These are phyloP conservation scores for Ascosphaera aggregata DNA, from an alignment of 2,329 filamentous ascomycete species.

Conservation along the genomic window DNA sequence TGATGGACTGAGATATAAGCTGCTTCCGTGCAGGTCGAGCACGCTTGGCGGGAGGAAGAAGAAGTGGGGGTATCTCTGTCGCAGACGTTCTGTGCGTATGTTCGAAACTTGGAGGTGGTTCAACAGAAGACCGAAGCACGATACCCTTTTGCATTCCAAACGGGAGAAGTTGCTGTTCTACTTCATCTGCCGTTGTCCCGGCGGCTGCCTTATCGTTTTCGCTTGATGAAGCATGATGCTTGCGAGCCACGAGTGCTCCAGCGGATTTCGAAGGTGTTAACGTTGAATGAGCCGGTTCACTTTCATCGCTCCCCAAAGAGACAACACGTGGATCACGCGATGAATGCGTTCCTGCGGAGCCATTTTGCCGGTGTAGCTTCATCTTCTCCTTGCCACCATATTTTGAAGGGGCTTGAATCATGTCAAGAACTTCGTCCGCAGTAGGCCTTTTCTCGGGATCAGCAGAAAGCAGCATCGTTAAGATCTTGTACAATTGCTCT, in stretches of 20 bases:
- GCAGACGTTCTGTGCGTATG: background rate
- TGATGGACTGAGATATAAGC: conserved; percentile 5
- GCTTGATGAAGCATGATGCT: too few relatives aligned
- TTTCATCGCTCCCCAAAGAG: background rate
- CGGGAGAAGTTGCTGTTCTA: background rate
- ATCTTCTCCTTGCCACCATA: conserved; percentile 22
- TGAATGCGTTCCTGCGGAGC: background rate
- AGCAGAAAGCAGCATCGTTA: conserved; percentile 59
- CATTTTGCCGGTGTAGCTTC: background rate
- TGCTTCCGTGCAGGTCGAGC: conserved; percentile 10
- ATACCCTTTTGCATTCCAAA: background rate
- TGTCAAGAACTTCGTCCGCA: conserved; percentile 62
- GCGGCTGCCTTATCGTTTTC: too few relatives aligned
- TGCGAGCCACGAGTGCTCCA: background rate
- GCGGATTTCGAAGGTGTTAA: background rate
- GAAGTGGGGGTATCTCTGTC: background rate
- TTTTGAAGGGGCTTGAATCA: conserved; percentile 35
- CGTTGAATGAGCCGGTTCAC: background rate
- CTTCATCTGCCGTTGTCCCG: background rate
- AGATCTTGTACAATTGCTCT: conserved; percentile 58
- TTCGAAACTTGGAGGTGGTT: background rate
- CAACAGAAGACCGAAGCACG: background rate
- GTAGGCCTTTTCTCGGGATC: conserved; percentile 56
- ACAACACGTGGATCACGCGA: background rate
- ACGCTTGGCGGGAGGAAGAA: conserved; percentile 6